These are phyloP conservation scores for Lactifluus rugatus DNA, from an alignment of 768 basidiomycete species.

Conservation along the genomic window DNA sequence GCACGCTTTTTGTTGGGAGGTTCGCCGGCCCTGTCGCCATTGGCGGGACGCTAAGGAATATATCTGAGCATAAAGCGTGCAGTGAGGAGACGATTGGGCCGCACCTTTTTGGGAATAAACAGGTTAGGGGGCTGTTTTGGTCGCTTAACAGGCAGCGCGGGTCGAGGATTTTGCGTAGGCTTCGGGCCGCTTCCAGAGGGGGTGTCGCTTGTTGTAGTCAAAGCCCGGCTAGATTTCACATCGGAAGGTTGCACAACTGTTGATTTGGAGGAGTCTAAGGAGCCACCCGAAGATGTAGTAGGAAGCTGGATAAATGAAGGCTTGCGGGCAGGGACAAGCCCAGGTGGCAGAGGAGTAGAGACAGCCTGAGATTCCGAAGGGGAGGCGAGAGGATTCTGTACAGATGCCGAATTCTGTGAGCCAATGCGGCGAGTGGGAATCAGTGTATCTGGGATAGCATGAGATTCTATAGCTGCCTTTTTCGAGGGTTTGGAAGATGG, in stretches of 20 bases:
- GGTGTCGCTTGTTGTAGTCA: background rate
- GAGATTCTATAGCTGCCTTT: background rate
- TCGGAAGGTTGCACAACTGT: background rate
- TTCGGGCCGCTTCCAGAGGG: background rate
- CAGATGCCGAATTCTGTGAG: background rate
- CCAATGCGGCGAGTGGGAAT: conserved; percentile 13
- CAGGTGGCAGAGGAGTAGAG: background rate
- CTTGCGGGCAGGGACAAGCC: background rate
- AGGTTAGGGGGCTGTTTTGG: conserved; percentile 15
- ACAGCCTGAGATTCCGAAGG: background rate
- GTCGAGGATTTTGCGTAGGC: background rate
- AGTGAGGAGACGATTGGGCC: background rate
- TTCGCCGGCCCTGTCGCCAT: background rate
- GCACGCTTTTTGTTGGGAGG: conserved; percentile 12
- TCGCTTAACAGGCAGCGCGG: background rate
- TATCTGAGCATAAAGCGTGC: conserved; percentile 14
- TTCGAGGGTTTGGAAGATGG: conserved; percentile 1
- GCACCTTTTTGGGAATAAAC: conserved; percentile 23
- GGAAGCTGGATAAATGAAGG: background rate
- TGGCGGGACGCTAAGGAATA: conserved; percentile 5
- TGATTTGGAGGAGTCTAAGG: background rate
- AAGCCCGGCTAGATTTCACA: background rate
- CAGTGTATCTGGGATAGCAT: conserved; percentile 2
- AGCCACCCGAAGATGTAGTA: background rate
- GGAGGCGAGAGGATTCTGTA: background rate